Evolutionary conservation across 495 filamentous ascomycete species (phyloP).

Genomic region (Evansstolkia leycettana): DNA sequence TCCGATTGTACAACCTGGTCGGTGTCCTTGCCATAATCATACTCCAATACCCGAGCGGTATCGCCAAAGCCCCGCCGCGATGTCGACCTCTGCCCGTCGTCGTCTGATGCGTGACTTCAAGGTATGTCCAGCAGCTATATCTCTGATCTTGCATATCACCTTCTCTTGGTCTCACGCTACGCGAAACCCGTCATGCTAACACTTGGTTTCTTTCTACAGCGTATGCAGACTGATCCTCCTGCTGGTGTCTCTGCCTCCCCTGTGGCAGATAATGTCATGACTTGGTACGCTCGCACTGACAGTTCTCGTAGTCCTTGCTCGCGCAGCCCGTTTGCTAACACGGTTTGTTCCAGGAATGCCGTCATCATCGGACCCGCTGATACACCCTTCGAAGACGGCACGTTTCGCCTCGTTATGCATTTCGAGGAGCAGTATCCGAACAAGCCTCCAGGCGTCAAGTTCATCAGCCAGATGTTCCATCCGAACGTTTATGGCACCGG

Average conservation of each 20-base stretch:
- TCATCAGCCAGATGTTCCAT: constrained; percentile 98
- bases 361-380: constrained; percentile 97
- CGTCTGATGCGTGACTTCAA: constrained; percentile 98
- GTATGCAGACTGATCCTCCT: constrained; percentile 98
- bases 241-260: constrained; percentile 95
- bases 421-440: constrained; percentile 98
- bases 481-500: constrained; percentile 97
- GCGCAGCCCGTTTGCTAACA: not conserved
- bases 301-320: not conserved
- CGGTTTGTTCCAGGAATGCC: constrained; percentile 64
- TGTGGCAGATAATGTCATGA: constrained; percentile 98
- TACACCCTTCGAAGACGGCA: constrained; percentile 97
- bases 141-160: not conserved
- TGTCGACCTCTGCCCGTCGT: constrained; percentile 90
- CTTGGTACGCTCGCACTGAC: constrained; percentile 52
- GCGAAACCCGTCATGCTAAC: constrained; percentile 10
- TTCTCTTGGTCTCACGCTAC: not conserved
- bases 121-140: constrained; percentile 53
- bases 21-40: too few species aligned
- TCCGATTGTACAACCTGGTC: too few species aligned
- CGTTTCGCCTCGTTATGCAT: constrained; percentile 95
- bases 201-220: constrained; percentile 35
- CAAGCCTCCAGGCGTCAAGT: constrained; percentile 94
- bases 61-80: constrained; percentile 24
- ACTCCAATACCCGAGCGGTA: constrained; percentile 5